phyloP scores from a whole-genome alignment of 139 green algal species.

The Edaphochlamys debaryana region DNA sequence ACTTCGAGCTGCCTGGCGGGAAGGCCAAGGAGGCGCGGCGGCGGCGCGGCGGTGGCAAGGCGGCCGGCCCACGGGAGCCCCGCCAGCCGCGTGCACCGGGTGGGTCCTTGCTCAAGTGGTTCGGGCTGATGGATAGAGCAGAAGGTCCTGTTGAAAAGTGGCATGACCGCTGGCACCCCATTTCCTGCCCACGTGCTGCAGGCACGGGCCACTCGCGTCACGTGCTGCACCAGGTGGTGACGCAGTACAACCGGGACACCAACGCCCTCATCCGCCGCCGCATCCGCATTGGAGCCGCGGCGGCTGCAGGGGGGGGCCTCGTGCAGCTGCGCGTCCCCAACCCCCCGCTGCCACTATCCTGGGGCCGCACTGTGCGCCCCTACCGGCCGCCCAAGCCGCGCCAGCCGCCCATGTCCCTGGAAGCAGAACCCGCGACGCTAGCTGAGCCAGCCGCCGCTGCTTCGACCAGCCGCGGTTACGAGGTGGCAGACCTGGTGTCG shows the following conservation, averaged over 20 bases:
- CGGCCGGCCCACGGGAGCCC: not conserved
- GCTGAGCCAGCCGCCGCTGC: not conserved
- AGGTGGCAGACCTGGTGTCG: not conserved
- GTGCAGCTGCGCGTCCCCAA: conserved; percentile 69
- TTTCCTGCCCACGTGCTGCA: no score
- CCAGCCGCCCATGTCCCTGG: conserved; percentile 3
- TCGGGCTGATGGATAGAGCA: no score
- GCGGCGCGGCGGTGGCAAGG: not conserved
- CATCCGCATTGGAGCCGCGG: conserved; percentile 39
- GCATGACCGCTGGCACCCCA: no score
- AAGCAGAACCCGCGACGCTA: not conserved
- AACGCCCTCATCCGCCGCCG: conserved; percentile 74
- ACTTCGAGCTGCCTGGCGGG: conserved; percentile 1
- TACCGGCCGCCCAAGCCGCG: conserved; percentile 52
- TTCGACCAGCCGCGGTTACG: not conserved
- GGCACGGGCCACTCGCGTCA: not conserved
- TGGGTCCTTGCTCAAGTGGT: no score
- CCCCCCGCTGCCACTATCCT: conserved; percentile 81
- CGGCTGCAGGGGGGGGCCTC: conserved; percentile 51
- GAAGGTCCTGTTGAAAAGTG: no score
- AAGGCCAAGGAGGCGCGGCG: not conserved
- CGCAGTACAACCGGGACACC: conserved; percentile 78
- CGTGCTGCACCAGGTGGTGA: conserved; percentile 67
- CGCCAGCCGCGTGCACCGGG: not conserved
- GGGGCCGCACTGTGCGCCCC: conserved; percentile 79